Percentiles rank a stretch among this genome's conserved stretches.
These are phyloP conservation scores for Saccharomyces uvarum DNA, from an alignment of 1,139 yeast species.

Conservation along the genomic window DNA sequence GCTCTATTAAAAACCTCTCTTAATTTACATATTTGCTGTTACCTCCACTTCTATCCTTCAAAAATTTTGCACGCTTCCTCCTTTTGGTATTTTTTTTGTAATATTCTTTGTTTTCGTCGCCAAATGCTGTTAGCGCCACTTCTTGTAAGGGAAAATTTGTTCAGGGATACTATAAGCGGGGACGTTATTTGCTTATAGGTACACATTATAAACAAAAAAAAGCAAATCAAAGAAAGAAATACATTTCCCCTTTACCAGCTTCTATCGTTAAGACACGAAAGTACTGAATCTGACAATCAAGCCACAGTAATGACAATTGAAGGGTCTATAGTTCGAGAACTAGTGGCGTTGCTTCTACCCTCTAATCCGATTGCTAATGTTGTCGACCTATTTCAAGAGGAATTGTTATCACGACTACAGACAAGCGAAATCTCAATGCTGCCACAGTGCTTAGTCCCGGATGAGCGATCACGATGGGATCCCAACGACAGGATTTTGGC, in stretches of 20 bases:
- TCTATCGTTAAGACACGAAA: not conserved
- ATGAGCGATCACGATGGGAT: conserved; percentile 3
- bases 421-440: conserved; percentile 22
- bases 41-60: not conserved
- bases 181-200: not conserved
- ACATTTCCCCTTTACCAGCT: not conserved
- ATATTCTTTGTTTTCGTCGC: not conserved
- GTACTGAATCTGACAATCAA: not conserved
- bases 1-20: not conserved
- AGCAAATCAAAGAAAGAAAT: not conserved
- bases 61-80: not conserved
- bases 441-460: conserved; percentile 6
- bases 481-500: conserved; percentile 11
- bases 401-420: conserved; percentile 12
- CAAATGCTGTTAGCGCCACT: not conserved
- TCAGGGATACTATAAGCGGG: not conserved
- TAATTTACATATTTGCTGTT: not conserved
- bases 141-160: not conserved
- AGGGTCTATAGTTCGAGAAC: conserved; percentile 7
- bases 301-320: not conserved
- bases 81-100: not conserved
- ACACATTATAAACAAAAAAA: not conserved
- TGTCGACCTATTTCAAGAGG: conserved; percentile 10
- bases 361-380: conserved; percentile 9
- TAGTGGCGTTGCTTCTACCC: conserved; percentile 12